Evolutionary conservation across 345 rosid genomes (phyloP).

Genomic region (Abelmoschus esculentus): DNA sequence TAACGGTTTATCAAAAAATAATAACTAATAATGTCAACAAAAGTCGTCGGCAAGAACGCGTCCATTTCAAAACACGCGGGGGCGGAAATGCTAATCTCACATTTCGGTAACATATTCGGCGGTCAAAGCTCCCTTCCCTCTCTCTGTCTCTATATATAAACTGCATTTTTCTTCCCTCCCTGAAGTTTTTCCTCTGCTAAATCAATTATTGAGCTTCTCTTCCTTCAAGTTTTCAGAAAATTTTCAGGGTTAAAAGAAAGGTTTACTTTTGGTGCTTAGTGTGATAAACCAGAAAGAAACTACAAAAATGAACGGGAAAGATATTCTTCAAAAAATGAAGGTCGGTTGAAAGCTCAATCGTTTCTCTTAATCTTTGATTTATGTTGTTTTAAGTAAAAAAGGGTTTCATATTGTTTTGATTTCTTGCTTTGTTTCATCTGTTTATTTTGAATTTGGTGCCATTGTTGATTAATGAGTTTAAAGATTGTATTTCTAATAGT

Average conservation of each 20-base stretch:
- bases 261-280: not conserved
- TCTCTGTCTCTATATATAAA: conserved; percentile 6
- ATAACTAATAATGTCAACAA: not conserved
- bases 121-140: not conserved
- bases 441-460: no score
- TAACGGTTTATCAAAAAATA: no score
- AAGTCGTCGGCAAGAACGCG: conserved; percentile 50
- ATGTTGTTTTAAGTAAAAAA: not conserved
- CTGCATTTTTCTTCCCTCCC: not conserved
- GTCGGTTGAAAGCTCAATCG: conserved; percentile 24
- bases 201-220: not conserved
- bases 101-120: conserved; percentile 22
- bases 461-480: no score
- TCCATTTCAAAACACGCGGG: conserved; percentile 23
- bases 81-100: conserved; percentile 19
- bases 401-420: no score
- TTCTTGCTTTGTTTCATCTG: no score
- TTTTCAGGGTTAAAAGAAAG: not conserved
- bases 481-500: no score
- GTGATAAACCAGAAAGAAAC: not conserved
- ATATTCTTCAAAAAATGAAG: conserved; percentile 75
- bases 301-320: conserved; percentile 48
- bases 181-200: not conserved
- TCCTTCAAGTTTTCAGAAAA: not conserved
- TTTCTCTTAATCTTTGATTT: not conserved